phyloP scores from a whole-genome alignment of 164 flowering plant genomes.

The Umbellularia californica region DNA sequence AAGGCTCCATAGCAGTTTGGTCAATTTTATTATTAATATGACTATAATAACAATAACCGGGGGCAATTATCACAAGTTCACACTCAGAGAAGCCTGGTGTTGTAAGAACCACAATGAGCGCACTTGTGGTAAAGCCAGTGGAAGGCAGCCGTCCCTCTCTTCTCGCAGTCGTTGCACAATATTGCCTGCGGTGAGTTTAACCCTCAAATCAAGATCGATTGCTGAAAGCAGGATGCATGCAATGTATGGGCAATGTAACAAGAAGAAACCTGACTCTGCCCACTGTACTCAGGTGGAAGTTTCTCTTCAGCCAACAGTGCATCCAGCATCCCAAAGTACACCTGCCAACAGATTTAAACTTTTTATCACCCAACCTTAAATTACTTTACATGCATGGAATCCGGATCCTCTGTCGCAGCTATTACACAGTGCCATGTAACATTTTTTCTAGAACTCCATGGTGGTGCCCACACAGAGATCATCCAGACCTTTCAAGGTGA shows the following conservation, averaged over 20 bases:
- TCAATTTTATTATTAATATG: background rate
- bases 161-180: conserved; percentile 86
- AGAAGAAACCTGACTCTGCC: conserved; percentile 60
- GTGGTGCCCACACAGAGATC: too few species aligned
- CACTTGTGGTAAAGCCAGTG: conserved; percentile 90
- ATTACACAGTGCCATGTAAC: too few species aligned
- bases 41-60: background rate
- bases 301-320: conserved; percentile 70
- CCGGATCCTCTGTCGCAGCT: too few species aligned
- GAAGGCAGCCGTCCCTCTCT: conserved; percentile 62
- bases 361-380: too few species aligned
- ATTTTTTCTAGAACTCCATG: too few species aligned
- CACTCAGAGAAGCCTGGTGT: conserved; percentile 61
- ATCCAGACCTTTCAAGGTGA: too few species aligned
- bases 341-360: conserved; percentile 34
- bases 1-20: background rate
- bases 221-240: background rate
- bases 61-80: background rate
- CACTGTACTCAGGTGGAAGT: conserved; percentile 60
- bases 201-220: background rate
- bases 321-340: conserved; percentile 80
- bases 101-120: conserved; percentile 72
- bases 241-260: background rate
- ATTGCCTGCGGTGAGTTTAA: conserved; percentile 41
- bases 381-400: too few species aligned